phyloP scores from a whole-genome alignment of 352 stramenopile species.

The Globisporangium yorkense region DNA sequence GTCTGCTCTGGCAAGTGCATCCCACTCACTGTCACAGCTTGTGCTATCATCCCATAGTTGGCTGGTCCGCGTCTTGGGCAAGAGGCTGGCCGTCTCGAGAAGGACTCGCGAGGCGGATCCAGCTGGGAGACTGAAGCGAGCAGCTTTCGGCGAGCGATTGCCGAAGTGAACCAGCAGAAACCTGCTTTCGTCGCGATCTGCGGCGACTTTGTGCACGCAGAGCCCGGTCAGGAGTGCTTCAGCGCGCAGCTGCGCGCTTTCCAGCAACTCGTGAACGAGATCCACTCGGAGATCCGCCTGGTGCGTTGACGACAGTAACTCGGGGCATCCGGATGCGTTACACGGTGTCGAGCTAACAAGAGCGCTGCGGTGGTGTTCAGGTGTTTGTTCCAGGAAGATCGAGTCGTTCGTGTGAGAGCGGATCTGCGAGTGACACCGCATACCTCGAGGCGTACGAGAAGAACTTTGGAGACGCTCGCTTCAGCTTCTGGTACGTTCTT shows the following conservation, averaged over 20 bases:
- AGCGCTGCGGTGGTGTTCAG: conserved; percentile 12
- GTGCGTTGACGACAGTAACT: conserved; percentile 19
- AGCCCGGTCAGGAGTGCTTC: conserved; percentile 31
- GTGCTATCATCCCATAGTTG: conserved; percentile 23
- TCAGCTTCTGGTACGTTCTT: conserved; percentile 63
- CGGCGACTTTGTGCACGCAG: conserved; percentile 50
- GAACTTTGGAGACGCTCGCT: conserved; percentile 60
- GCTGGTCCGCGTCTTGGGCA: conserved; percentile 40
- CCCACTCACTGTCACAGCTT: background rate
- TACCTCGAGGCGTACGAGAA: conserved; percentile 27
- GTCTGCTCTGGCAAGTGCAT: background rate
- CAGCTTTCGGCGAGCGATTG: conserved; percentile 41
- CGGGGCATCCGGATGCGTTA: background rate
- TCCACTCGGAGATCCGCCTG: conserved; percentile 48
- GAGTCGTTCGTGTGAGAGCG: conserved; percentile 6
- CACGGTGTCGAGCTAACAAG: background rate
- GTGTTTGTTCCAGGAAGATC: conserved; percentile 47
- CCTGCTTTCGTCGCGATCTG: conserved; percentile 67
- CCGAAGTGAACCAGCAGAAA: conserved; percentile 34
- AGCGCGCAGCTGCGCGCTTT: conserved; percentile 40
- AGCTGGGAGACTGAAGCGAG: conserved; percentile 34
- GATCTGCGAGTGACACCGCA: conserved; percentile 4
- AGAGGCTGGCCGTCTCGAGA: conserved; percentile 22
- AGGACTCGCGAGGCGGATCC: conserved; percentile 34
- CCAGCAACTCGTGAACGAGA: conserved; percentile 56